Evolutionary conservation across 1,139 yeast species (phyloP), one percentile per base, ranked within the genome.

Genomic region (Pichia cactophila): DNA sequence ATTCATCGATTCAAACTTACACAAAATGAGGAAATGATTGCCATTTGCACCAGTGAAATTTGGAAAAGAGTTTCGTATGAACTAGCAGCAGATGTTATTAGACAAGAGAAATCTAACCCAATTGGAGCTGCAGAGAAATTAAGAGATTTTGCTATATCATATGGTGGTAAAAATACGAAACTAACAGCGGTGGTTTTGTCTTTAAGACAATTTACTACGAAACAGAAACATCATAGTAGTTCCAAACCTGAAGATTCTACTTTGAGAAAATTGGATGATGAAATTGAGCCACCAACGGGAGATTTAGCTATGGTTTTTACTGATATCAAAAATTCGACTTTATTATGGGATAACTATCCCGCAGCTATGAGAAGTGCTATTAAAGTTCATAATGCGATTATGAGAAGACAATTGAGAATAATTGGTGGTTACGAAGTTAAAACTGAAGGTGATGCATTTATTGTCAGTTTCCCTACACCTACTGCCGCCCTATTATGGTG

Each of bases 381-480:
- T 62, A 88, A 89, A 67, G 85, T 86, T 9, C 99, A 92, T 67
- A 94, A 92, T 64, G 80, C 86, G 26, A 80, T 92, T 35, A 92
- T 94, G 98, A 80, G 99, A 63, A 80, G 98, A 47, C 95, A 88
- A 60, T 71, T 92, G 56, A 78, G 97, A 57, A 83, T 90, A 45
- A 88, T 87, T 60, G 97, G 97, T 41, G 98, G 98, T 2, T 92
- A 92, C 63, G 99, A 92, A 67, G 98, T 92, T 35, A 92, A 92
- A 66, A 94, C 97, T 1, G 99, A 94, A 80, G 99, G 99, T 61
- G 99, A 92, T 71, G 96, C 98, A 0, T 92, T 92, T 60, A 90
- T 92, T 87, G 97, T 92, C n/a, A 87, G 97, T 7, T 92, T 92
- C 67, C 96, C 97, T 1, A 84, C 96, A 0, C 94, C 96, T 0